These are phyloP conservation scores for Asterella californica DNA, from an alignment of 225 moss, liverwort and hornwort genomes.

Conservation along the genomic window DNA sequence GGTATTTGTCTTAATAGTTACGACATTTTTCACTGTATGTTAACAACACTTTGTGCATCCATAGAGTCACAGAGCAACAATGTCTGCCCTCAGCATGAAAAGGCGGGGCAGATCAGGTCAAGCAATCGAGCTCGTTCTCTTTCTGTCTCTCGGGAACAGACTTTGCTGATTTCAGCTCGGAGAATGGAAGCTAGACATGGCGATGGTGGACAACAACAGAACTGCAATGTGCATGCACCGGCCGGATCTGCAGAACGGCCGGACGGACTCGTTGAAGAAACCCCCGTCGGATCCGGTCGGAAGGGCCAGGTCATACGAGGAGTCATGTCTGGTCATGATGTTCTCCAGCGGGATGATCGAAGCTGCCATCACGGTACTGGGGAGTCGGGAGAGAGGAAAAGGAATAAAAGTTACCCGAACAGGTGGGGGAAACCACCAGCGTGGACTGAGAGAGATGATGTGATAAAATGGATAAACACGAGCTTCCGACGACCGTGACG, in stretches of 20 bases:
- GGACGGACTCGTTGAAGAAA: neutral
- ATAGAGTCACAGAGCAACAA: neutral
- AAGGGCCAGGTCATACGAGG: neutral
- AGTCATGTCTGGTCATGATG: neutral
- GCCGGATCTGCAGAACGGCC: neutral
- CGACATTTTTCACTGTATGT: neutral
- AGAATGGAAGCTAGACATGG: neutral
- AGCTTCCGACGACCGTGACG: neutral
- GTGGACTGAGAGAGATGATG: neutral
- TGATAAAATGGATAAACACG: neutral
- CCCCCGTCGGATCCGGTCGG: neutral
- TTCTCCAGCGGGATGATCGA: neutral
- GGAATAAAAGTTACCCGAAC: too few relatives aligned
- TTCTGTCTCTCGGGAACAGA: neutral
- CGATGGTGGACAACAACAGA: neutral
- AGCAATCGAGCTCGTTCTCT: neutral
- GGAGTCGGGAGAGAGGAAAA: too few relatives aligned
- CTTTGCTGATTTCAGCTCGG: neutral
- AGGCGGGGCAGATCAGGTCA: neutral
- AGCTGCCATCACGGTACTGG: neutral
- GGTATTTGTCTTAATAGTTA: neutral
- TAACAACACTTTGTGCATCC: neutral
- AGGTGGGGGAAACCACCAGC: too few relatives aligned
- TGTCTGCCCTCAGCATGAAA: neutral
- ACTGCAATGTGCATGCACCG: neutral